Evolutionary conservation across 306 rosid species (phyloP), one percentile per base, ranked within the genome.

Genomic region (Medicago arabica): DNA sequence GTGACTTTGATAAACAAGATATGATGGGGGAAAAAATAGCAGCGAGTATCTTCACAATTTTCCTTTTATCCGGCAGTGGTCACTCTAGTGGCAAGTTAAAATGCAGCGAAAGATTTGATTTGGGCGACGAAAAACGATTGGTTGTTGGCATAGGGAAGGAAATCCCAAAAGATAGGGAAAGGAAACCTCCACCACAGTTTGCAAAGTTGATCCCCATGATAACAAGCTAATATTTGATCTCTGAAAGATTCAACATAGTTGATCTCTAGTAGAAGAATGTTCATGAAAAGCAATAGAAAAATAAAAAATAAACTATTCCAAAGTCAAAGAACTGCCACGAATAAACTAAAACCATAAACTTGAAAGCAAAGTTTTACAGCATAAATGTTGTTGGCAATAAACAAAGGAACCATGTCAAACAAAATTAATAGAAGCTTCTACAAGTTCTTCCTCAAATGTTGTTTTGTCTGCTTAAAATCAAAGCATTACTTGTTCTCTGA

Each of bases 401-500:
- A 79, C 82, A 41, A 28, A 57, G 68, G 3, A 71, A 31, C 38
- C 19, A 59, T 60, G 67, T 23, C 16, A 43, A 71, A 58, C 78
- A 78, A 80, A 68, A 72, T 74, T 7, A 11, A 49, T 63, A 16
- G 82, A 83, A 69, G 80, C 79, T 69, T 70, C 75, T 14, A 15
- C 77, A 63, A 54, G 58, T 67, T 59, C 80, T 61, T 55, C 57
- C 63, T 9, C 28, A 64, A 82, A 60, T 39, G 74, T 67, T 43
- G 43, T 50, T 58, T 57, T 66, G 71, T 73, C 77, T 86, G 73
- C 21, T 87, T n/a, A 23, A 81, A 63, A 75, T 89, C 92, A n/a
- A 78, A 51, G 74, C 82, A 83, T 57, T 88, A 88, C 85, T 75
- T 85, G 71, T 88, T 92, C 85, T 38, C 73, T 8, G 82, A 60